Conservation (phyloP, 176 grass and related monocot species). For the Paspalum vaginatum region DNA sequence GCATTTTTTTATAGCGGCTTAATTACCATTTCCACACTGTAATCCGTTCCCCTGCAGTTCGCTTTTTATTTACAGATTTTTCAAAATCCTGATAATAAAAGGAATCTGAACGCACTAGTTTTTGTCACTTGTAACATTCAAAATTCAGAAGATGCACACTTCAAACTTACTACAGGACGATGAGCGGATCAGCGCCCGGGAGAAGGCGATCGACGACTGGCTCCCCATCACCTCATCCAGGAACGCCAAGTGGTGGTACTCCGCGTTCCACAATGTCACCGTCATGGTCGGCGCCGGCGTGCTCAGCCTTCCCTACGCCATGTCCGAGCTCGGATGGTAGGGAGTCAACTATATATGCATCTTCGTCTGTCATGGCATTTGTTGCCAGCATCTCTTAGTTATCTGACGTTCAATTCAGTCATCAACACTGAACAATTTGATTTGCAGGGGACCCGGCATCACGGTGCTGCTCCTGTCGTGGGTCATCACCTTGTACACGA, state of each 20-base stretch:
- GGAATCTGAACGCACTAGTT: background rate
- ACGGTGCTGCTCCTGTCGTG: conserved; percentile 74
- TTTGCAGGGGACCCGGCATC: conserved; percentile 70
- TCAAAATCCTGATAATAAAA: background rate
- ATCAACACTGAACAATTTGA: too few relatives aligned
- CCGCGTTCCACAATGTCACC: conserved; percentile 93
- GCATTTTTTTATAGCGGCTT: background rate
- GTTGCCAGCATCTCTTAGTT: too few relatives aligned
- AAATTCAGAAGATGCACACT: background rate
- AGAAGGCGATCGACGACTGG: conserved; percentile 63
- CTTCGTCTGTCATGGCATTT: too few relatives aligned
- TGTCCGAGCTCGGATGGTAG: conserved; percentile 91
- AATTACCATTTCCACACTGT: background rate
- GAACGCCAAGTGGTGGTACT: conserved; percentile 97
- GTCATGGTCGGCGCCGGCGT: conserved; percentile 96
- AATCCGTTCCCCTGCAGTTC: background rate
- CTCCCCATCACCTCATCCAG: conserved; percentile 81
- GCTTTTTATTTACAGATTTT: background rate
- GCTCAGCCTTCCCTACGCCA: conserved; percentile 80
- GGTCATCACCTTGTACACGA: conserved; percentile 85
- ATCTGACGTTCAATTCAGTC: too few relatives aligned
- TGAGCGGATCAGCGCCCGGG: conserved; percentile 20
- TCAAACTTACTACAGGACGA: background rate
- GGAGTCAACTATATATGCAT: background rate
- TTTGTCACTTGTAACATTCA: background rate